A percentile compares a stretch with the other conserved stretches of the same genome.
These are phyloP conservation scores for Penicilliopsis zonata DNA, from an alignment of 495 filamentous ascomycete genomes.

Conservation along the genomic window DNA sequence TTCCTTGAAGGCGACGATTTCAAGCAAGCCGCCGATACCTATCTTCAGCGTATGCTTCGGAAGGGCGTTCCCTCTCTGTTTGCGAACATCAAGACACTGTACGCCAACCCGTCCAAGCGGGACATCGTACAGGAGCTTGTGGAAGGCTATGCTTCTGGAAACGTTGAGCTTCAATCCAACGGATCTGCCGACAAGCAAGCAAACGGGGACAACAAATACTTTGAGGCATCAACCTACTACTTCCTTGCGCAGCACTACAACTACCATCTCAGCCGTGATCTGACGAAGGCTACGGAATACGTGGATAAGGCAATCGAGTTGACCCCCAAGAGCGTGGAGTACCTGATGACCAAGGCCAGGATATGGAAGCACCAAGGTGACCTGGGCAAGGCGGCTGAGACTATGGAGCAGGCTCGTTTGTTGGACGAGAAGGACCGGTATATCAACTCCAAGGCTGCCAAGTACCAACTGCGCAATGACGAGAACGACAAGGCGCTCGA, in stretches of 20 bases:
- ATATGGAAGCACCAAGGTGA: conserved; percentile 91
- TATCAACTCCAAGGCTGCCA: conserved; percentile 96
- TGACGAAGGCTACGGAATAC: conserved; percentile 66
- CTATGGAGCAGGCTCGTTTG: conserved; percentile 77
- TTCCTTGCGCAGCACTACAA: conserved; percentile 97
- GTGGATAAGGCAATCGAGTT: conserved; percentile 72
- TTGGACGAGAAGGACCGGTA: conserved; percentile 86
- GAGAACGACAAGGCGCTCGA: conserved; percentile 72
- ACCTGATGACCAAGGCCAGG: conserved; percentile 88
- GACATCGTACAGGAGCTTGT: conserved; percentile 63
- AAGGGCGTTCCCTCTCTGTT: conserved; percentile 97
- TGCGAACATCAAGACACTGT: conserved; percentile 88
- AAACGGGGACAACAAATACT: conserved; percentile 44
- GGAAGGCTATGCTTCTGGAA: conserved; percentile 56
- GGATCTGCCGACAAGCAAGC: conserved; percentile 28
- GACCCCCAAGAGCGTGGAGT: conserved; percentile 71
- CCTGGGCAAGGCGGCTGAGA: conserved; percentile 63
- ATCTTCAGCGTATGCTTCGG: conserved; percentile 75
- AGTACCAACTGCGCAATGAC: conserved; percentile 91
- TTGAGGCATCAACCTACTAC: conserved; percentile 67
- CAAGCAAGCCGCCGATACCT: conserved; percentile 62
- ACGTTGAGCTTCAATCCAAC: conserved; percentile 27
- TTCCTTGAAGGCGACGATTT: conserved; percentile 83
- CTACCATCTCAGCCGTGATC: conserved; percentile 74
- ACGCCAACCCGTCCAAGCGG: conserved; percentile 64